Evolutionary conservation across 1,284 basidiomycete genomes (phyloP).

Genomic region (Hemileia vastatrix): DNA sequence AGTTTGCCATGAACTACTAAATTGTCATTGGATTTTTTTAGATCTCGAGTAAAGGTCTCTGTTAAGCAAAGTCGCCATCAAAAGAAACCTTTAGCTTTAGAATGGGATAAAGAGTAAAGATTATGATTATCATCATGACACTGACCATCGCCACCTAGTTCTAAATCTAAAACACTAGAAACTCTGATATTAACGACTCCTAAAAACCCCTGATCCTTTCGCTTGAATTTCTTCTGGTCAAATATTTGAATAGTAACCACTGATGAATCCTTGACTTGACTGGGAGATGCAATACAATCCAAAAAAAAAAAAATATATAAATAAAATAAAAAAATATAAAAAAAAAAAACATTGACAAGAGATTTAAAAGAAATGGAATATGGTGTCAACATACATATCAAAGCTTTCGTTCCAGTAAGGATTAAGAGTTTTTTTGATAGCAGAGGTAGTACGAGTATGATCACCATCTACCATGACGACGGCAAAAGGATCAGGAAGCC

Average conservation of each 20-base stretch:
- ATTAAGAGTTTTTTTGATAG: constrained; percentile 79
- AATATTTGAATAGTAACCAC: constrained; percentile 90
- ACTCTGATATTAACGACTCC: constrained; percentile 87
- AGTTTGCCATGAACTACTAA: constrained; percentile 76
- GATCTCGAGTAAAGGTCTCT: constrained; percentile 70
- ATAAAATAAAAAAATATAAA: constrained; percentile 65
- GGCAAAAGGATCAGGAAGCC: constrained; percentile 85
- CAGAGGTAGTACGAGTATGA: constrained; percentile 81
- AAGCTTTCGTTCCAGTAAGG: constrained; percentile 92
- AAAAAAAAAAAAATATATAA: background rate
- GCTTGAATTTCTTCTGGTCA: constrained; percentile 93
- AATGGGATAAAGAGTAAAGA: background rate
- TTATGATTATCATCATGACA: too few relatives aligned
- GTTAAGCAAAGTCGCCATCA: constrained; percentile 3
- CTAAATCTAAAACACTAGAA: constrained; percentile 77
- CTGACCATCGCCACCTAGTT: constrained; percentile 69
- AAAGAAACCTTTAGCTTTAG: background rate
- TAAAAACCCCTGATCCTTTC: constrained; percentile 85
- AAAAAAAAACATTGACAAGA: constrained; percentile 51
- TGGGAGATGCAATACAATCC: constrained; percentile 40
- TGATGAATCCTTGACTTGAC: constrained; percentile 78
- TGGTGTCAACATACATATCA: constrained; percentile 56
- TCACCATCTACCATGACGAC: constrained; percentile 90
- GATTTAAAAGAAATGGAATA: background rate
- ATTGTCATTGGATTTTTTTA: constrained; percentile 78